A percentile compares a stretch with the other conserved stretches of the same genome.
phyloP scores from a whole-genome alignment of 371 early-diverging fungal genomes.

The Ecytonucleospora hepatopenaei region DNA sequence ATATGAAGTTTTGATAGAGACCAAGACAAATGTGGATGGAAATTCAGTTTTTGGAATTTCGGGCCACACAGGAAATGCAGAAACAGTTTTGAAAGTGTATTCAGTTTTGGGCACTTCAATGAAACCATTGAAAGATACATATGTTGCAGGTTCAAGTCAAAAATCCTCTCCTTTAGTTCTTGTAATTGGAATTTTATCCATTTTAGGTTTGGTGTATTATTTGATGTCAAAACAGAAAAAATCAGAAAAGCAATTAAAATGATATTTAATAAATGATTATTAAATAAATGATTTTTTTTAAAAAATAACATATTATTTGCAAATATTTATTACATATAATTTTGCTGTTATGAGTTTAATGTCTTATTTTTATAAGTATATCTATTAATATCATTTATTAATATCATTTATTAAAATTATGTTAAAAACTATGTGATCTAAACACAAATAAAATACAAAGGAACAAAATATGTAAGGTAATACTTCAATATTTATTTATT shows the following conservation, averaged over 20 bases:
- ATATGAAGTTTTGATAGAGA: neutral
- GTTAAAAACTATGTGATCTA: too few species aligned
- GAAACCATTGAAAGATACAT: neutral
- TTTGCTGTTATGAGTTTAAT: too few species aligned
- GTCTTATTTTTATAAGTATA: neutral
- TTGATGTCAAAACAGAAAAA: constrained; percentile 12
- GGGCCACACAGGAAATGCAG: neutral
- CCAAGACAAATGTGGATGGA: neutral
- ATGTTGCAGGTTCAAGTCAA: neutral
- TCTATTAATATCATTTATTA: neutral
- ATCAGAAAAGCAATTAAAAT: neutral
- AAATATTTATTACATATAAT: neutral
- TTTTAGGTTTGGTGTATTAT: constrained; percentile 10
- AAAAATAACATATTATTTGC: neutral
- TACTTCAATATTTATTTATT: too few species aligned
- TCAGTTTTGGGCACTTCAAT: neutral
- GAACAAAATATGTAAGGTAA: too few species aligned
- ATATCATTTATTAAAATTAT: neutral
- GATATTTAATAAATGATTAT: neutral
- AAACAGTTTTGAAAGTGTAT: neutral
- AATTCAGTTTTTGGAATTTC: neutral
- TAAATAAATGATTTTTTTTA: neutral
- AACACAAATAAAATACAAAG: too few species aligned
- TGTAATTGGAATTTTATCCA: constrained; percentile 2
- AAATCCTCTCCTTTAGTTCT: neutral